Evolutionary conservation across 202 grass and related monocot species (phyloP).

Genomic region (Schoenoplectus triqueter): DNA sequence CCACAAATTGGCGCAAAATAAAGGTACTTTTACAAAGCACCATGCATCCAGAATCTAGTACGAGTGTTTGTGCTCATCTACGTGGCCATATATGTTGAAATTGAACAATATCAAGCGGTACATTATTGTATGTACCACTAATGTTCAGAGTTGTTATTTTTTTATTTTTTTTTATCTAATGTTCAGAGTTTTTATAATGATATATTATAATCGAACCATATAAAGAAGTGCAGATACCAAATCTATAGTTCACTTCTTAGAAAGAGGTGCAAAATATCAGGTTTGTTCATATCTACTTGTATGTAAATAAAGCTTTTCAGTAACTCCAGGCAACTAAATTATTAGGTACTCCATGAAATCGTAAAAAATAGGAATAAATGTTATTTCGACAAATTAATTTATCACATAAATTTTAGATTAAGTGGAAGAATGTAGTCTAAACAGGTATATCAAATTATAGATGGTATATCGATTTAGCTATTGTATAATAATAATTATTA

Average conservation of each 20-base stretch:
- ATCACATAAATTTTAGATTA: no score
- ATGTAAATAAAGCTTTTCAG: not conserved
- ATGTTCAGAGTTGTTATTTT: not conserved
- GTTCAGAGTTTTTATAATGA: not conserved
- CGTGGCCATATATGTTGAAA: not conserved
- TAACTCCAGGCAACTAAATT: not conserved
- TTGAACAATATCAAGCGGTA: not conserved
- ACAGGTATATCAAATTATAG: no score
- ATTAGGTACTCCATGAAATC: not conserved
- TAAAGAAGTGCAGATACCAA: not conserved
- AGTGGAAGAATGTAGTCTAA: no score
- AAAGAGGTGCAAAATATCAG: not conserved
- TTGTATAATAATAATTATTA: no score
- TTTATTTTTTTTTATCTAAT: not conserved
- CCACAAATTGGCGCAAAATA: constrained; percentile 22
- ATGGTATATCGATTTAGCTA: no score
- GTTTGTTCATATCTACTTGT: not conserved
- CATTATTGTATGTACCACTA: not conserved
- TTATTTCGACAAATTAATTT: no score
- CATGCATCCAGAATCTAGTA: not conserved
- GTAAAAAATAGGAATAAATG: no score
- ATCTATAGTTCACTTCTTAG: not conserved
- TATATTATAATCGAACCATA: not conserved
- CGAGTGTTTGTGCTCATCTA: constrained; percentile 11
- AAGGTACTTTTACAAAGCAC: constrained; percentile 22